phyloP scores from a whole-genome alignment of 2,329 filamentous ascomycete genomes.

The Talaromyces rugulosus region DNA sequence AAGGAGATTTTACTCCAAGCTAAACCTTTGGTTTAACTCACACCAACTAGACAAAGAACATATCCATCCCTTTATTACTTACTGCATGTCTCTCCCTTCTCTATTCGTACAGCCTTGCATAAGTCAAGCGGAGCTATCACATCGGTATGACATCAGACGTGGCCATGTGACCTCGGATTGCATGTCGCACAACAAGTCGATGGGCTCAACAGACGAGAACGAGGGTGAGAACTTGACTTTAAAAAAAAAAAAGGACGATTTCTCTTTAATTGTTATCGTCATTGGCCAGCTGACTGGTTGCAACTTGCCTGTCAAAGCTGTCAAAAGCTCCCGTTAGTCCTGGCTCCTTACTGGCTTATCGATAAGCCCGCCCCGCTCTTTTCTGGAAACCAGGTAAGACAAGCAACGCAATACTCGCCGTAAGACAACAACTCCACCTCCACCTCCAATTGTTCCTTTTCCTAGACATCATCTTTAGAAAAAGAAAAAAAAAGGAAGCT shows the following conservation, averaged over 20 bases:
- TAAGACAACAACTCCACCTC: background rate
- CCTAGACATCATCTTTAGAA: background rate
- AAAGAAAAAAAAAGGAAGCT: background rate
- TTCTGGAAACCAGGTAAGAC: background rate
- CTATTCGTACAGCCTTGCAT: background rate
- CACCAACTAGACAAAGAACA: too few species aligned
- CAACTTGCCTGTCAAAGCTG: background rate
- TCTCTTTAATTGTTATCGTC: background rate
- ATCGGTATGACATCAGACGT: slow-evolving; percentile 19
- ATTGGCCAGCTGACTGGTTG: background rate
- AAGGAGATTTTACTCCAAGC: too few species aligned
- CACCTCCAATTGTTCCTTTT: background rate
- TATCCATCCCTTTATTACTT: background rate
- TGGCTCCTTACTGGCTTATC: background rate
- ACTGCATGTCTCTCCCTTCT: background rate
- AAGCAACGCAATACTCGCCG: too few species aligned
- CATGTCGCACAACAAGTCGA: background rate
- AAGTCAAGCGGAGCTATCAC: background rate
- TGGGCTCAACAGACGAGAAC: background rate
- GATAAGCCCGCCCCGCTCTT: background rate
- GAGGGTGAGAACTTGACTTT: background rate
- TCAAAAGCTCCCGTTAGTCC: background rate
- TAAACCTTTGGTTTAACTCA: too few species aligned
- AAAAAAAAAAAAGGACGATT: background rate
- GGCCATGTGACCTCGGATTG: background rate